Base-by-base conservation (phyloP, 1,139 yeast species). In the Chernovozyma aurita region DNA sequence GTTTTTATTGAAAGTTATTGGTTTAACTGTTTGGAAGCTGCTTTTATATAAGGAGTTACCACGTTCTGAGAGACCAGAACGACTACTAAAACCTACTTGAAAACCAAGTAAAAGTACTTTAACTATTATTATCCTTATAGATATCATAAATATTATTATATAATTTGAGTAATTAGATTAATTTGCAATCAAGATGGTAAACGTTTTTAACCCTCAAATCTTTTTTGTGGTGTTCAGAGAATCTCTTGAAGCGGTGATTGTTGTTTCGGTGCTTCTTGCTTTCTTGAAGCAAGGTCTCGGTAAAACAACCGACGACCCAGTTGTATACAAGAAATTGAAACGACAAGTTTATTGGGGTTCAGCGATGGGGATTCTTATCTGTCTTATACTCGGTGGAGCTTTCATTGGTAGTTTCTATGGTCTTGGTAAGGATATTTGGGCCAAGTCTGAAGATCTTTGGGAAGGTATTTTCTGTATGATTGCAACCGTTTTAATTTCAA, bases 161-260 rank as follows among this genome's bases (percentile, higher is more conserved):
- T 20, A 20, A 9, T 6, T 9, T 20, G 22, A 20, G 22, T 20
- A 20, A 9, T 7, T 6, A 20, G 22, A 7, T 11, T 5, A 28
- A 6, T 28, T 8, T 9, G n/a, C 7, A 14, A 11, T 9, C 5
- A 33, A 15, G 16, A 61, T 64, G 69, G 65, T 54, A 35, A 45
- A 60, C 55, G 76, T 75, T 34, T 76, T 76, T 51, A 76, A 73
- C 58, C 78, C 73, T 26, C 75, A 73, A 49, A 65, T 76, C 45
- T 90, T 88, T 65, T 88, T 90, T 65, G 83, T 90, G 50, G 87
- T 87, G 41, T 76, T 90, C 51, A 78, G 97, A 64, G 97, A 90
- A 64, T 71, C 95, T 2, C 70, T 90, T 44, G 97, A 90, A 66
- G 95, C 96, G 34, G 76, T 88, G 33, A 78, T 90, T 42, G 88